Conservation (phyloP, 2,329 filamentous ascomycete species). For the Bipolaris victoriae region DNA sequence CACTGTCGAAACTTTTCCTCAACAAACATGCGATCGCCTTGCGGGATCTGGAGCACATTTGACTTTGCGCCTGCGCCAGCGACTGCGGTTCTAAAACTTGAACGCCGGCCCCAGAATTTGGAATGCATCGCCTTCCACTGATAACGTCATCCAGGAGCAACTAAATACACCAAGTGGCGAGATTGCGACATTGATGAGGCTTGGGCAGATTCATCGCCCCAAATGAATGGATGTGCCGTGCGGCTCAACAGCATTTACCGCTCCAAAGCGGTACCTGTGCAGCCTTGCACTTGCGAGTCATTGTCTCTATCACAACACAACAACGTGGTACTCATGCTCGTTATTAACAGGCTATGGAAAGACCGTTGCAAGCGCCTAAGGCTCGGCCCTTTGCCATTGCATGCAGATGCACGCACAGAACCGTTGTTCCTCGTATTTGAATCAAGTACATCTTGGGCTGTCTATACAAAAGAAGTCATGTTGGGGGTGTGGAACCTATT, state of each 20-base stretch:
- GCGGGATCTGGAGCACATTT: not conserved
- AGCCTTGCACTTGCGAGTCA: constrained; percentile 22
- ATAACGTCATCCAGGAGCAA: not conserved
- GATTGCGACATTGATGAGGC: not conserved
- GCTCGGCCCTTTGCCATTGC: not conserved
- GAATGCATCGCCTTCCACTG: not conserved
- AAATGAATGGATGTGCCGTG: constrained; percentile 23
- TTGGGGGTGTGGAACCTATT: not conserved
- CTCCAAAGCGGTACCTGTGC: not conserved
- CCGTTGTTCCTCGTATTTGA: not conserved
- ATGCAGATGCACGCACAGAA: not conserved
- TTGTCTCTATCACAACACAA: constrained; percentile 7
- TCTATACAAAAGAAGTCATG: not conserved
- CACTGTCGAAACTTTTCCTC: too few species aligned
- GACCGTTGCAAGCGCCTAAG: not conserved
- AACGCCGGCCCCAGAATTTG: not conserved
- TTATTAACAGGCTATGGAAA: not conserved
- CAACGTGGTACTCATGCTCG: not conserved
- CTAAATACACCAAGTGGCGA: not conserved
- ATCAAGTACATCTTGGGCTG: not conserved
- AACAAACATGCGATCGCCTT: not conserved
- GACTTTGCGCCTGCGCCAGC: not conserved
- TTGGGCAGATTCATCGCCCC: not conserved
- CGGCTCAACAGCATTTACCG: constrained; percentile 14
- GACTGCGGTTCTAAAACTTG: not conserved